These are phyloP conservation scores for Warburgia ugandensis DNA, from an alignment of 164 flowering plant species.

Conservation along the genomic window DNA sequence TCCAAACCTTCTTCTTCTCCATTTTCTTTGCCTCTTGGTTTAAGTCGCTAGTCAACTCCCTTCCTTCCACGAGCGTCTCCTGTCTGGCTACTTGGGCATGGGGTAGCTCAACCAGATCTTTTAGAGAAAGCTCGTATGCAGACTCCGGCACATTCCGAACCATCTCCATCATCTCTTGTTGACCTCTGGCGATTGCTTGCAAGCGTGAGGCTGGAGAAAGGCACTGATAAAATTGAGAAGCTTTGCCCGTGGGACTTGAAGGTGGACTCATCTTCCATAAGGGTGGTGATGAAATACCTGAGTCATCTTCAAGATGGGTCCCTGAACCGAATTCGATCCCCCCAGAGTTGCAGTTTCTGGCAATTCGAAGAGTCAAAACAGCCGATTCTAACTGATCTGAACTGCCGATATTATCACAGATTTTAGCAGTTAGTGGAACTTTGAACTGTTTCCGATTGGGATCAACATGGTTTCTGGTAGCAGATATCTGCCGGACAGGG, in stretches of 20 bases:
- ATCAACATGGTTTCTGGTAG: too few relatives aligned
- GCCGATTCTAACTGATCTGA: too few relatives aligned
- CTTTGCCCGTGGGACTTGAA: slow-evolving; percentile 10
- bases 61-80: slow-evolving; percentile 6
- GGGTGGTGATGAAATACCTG: slow-evolving; percentile 37
- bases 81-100: background rate
- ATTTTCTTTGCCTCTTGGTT: slow-evolving; percentile 8
- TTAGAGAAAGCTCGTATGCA: slow-evolving; percentile 61
- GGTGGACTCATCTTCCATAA: slow-evolving; percentile 34
- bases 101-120: slow-evolving; percentile 55
- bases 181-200: slow-evolving; percentile 47
- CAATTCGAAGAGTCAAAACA: too few relatives aligned
- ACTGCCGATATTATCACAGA: too few relatives aligned
- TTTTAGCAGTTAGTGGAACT: too few relatives aligned
- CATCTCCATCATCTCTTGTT: slow-evolving; percentile 71
- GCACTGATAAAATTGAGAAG: slow-evolving; percentile 22
- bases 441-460: too few relatives aligned
- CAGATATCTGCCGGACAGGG: too few relatives aligned
- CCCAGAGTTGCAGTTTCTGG: too few relatives aligned
- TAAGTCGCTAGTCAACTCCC: slow-evolving; percentile 1
- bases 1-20: slow-evolving; percentile 11
- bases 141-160: slow-evolving; percentile 59
- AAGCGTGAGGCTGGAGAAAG: slow-evolving; percentile 27
- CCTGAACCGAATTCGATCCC: slow-evolving; percentile 16
- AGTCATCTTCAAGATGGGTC: slow-evolving; percentile 16